A percentile compares a stretch with the other conserved stretches of the same genome.
phyloP scores from a whole-genome alignment of 2,329 filamentous ascomycete species.

The Geosmithia flava region DNA sequence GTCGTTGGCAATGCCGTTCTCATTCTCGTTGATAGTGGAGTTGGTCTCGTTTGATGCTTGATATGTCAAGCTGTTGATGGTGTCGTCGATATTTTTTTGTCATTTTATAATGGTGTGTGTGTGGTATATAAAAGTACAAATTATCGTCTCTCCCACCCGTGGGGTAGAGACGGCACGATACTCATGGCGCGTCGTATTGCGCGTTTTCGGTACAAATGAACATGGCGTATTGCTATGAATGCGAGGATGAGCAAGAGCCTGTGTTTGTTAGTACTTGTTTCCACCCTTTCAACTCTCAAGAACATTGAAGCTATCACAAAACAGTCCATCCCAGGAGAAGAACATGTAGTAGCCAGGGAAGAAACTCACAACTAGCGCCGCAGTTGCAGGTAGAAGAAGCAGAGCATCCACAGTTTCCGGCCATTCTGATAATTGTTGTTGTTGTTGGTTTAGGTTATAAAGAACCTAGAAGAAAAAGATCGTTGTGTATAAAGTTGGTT shows the following conservation, averaged over 20 bases:
- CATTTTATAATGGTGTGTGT: conserved; percentile 1
- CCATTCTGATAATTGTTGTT: conserved; percentile 21
- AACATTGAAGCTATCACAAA: too few species aligned
- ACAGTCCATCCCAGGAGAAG: not conserved
- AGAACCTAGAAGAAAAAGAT: not conserved
- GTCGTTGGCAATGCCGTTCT: too few species aligned
- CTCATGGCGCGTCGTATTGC: not conserved
- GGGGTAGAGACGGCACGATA: not conserved
- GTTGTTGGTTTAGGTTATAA: too few species aligned
- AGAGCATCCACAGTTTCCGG: conserved; percentile 21
- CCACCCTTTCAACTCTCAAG: too few species aligned
- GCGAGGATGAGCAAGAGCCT: conserved; percentile 2
- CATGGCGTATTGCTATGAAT: conserved; percentile 4
- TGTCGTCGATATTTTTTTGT: not conserved
- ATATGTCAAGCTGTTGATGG: not conserved
- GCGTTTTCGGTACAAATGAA: conserved; percentile 2
- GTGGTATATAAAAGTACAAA: not conserved
- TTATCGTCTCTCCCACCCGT: not conserved
- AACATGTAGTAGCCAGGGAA: not conserved
- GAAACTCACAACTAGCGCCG: conserved; percentile 20
- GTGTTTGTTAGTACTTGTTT: not conserved
- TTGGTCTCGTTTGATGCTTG: too few species aligned
- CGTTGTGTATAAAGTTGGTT: not conserved
- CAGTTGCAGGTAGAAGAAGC: conserved; percentile 22
- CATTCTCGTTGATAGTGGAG: too few species aligned